Evolutionary conservation across 23 red algal genomes (phyloP), one percentile per base, ranked within the genome.

Genomic region (Pyropia yezoensis): DNA sequence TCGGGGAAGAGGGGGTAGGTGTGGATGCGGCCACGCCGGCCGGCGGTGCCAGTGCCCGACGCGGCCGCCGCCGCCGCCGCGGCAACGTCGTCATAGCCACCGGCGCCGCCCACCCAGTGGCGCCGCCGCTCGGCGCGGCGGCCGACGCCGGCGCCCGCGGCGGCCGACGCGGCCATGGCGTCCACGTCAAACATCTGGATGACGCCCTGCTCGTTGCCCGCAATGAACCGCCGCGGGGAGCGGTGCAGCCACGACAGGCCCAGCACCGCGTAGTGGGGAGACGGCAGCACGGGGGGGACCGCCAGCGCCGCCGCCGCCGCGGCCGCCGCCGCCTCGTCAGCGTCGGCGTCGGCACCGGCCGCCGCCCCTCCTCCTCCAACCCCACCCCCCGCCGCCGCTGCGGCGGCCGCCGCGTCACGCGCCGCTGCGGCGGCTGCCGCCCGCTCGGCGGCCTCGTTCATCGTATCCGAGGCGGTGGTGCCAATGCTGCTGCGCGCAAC

Each of bases 101-200:
- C 39, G 39, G 39, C 39, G 39, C 39, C 39, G 39, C 39, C 39
- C 4, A 47, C 39, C 39, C 39, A 47, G 4, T 6, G 6, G 11
- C 39, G 39, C 39, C 39, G 39, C 11, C 39, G 39, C 30, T n/a
- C n/a, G n/a, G n/a, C n/a, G 30, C 30, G 30, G 30, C 3, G 39
- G 39, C 39, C 39, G 39, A 13, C 6, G 6, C 7, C 39, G 6
- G 9, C 39, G 39, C 39, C 39, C 39, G 39, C 39, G 0, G 39
- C 39, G 39, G 4, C 39, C 39, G 39, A 47, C 39, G 39, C 39
- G 39, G 62, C 59, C 86, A 90, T 80, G 67, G 70, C 67, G 56
- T 77, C 59, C n/a, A 88, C 83, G 50, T 88, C 73, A 26, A 73
- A 86, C 74, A 95, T 66, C 49, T 95, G 90, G 65, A 95, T 87